Evolutionary conservation across 176 grass and related monocot genomes (phyloP).

Genomic region (Carex parvula): DNA sequence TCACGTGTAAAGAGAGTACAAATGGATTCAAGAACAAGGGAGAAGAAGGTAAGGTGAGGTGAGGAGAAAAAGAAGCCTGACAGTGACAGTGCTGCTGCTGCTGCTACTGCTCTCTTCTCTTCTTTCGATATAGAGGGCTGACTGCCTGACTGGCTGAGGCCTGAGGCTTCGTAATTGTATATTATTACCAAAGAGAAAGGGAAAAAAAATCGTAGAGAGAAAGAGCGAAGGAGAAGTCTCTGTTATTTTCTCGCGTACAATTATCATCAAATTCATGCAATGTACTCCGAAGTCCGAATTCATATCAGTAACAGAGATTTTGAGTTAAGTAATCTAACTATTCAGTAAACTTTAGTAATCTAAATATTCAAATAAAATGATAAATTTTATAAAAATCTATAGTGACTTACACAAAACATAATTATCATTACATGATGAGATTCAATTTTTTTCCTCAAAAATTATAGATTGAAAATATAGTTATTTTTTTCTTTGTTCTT

Average conservation of each 20-base stretch:
- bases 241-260: background rate
- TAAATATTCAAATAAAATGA: background rate
- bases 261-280: background rate
- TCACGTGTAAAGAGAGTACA: background rate
- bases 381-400: background rate
- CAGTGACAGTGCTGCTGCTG: conserved; percentile 16
- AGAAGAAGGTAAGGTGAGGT: background rate
- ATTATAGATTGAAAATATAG: background rate
- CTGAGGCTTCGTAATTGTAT: background rate
- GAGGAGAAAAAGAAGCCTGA: conserved; percentile 16
- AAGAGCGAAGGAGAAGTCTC: background rate
- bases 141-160: no score
- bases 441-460: background rate
- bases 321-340: no score
- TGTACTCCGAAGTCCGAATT: background rate
- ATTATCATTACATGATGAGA: background rate
- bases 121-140: background rate
- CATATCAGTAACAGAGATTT: no score
- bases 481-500: background rate
- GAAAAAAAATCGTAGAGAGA: background rate
- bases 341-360: no score
- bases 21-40: background rate
- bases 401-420: background rate
- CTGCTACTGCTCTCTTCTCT: background rate
- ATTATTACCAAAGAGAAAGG: background rate